Conservation (phyloP, 2,329 filamentous ascomycete species). For the Dendryphion nanum region DNA sequence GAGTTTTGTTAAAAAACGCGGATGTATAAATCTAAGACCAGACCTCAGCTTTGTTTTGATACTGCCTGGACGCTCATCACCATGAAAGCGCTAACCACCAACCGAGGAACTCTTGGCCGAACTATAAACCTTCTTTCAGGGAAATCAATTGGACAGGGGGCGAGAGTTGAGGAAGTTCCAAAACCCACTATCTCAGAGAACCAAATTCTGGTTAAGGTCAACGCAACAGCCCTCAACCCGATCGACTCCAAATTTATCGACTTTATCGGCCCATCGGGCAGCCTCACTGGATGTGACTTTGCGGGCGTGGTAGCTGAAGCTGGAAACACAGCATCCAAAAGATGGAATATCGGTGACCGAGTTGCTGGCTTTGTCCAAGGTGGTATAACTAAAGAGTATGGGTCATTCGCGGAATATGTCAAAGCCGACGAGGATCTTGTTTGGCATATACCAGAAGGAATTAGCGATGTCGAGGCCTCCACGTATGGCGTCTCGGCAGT, state of each 20-base stretch:
- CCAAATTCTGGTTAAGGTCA: slow-evolving; percentile 54
- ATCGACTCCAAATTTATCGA: slow-evolving; percentile 57
- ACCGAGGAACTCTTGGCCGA: not conserved
- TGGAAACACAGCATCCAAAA: slow-evolving; percentile 3
- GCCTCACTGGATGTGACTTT: slow-evolving; percentile 48
- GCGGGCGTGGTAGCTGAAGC: slow-evolving; percentile 40
- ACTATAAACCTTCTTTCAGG: not conserved
- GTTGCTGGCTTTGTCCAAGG: slow-evolving; percentile 11
- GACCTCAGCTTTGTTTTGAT: no score
- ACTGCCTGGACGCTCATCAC: no score
- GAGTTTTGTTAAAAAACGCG: no score
- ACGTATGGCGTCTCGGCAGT: slow-evolving; percentile 47
- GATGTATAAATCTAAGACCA: no score
- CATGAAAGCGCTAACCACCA: not conserved
- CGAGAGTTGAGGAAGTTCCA: slow-evolving; percentile 6
- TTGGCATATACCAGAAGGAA: slow-evolving; percentile 44
- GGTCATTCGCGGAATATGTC: slow-evolving; percentile 52
- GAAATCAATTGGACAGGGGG: slow-evolving; percentile 1
- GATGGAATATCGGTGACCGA: slow-evolving; percentile 10
- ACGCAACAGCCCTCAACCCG: slow-evolving; percentile 55
- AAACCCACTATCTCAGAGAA: slow-evolving; percentile 18
- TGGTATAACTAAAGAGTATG: slow-evolving; percentile 40
- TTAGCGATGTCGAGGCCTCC: slow-evolving; percentile 48
- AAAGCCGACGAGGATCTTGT: slow-evolving; percentile 48
- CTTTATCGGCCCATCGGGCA: slow-evolving; percentile 3